Percentiles rank a stretch among this genome's conserved stretches.
phyloP scores from a whole-genome alignment of 768 basidiomycete genomes.

The Amanita pseudoporphyria region DNA sequence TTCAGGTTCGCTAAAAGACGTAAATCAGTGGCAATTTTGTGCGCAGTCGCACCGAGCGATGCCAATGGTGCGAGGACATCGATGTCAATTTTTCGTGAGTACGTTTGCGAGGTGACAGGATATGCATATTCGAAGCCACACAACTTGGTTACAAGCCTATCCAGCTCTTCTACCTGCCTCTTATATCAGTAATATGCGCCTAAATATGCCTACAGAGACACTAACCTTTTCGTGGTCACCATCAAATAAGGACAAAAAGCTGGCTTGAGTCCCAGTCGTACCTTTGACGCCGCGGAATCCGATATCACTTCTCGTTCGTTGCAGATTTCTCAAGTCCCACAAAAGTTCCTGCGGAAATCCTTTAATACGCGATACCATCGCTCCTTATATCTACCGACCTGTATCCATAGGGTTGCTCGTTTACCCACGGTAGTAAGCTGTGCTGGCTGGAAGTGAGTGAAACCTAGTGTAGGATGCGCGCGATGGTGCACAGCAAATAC shows the following conservation, averaged over 20 bases:
- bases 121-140: slow-evolving; percentile 92
- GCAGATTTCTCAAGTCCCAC: slow-evolving; percentile 93
- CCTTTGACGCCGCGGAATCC: slow-evolving; percentile 99
- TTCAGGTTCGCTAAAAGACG: slow-evolving; percentile 92
- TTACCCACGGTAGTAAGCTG: slow-evolving; percentile 98
- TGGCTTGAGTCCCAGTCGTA: slow-evolving; percentile 98
- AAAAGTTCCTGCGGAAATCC: slow-evolving; percentile 58
- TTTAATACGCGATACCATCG: neutral
- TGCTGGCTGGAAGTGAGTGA: slow-evolving; percentile 98
- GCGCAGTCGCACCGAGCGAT: slow-evolving; percentile 87
- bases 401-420: slow-evolving; percentile 93
- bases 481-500: slow-evolving; percentile 78
- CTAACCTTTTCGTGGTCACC: slow-evolving; percentile 86
- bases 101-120: slow-evolving; percentile 97
- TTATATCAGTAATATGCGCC: neutral
- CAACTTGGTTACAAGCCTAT: slow-evolving; percentile 80
- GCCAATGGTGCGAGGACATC: slow-evolving; percentile 89
- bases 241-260: slow-evolving; percentile 89
- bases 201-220: neutral
- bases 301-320: slow-evolving; percentile 81
- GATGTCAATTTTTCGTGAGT: slow-evolving; percentile 94
- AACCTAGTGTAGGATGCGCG: slow-evolving; percentile 88
- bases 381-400: slow-evolving; percentile 35
- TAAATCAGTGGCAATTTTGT: slow-evolving; percentile 96
- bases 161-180: slow-evolving; percentile 74